phyloP scores from a whole-genome alignment of 768 basidiomycete genomes.

The Boletus vermiculosoides region DNA sequence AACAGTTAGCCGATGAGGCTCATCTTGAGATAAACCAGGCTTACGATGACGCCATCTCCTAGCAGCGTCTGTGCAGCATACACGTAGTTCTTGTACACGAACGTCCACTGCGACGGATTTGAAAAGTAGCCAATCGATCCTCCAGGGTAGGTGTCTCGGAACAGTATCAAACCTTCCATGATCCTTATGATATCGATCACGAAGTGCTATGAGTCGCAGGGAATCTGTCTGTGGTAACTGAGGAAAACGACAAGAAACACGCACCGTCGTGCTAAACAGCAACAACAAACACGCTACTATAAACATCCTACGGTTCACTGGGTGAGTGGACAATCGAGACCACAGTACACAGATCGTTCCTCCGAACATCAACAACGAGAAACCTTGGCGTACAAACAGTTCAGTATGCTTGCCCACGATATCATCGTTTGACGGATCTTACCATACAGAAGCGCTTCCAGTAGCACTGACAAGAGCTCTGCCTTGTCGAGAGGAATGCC shows the following conservation, averaged over 20 bases:
- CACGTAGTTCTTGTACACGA: slow-evolving; percentile 26
- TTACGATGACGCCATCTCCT: slow-evolving; percentile 32
- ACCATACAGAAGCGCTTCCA: slow-evolving; percentile 25
- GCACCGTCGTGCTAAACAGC: slow-evolving; percentile 31
- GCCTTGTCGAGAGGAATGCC: slow-evolving; percentile 20
- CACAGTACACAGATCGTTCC: slow-evolving; percentile 29
- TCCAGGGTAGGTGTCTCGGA: slow-evolving; percentile 16
- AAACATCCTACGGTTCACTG: slow-evolving; percentile 24
- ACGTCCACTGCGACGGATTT: slow-evolving; percentile 27
- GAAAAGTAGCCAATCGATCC: slow-evolving; percentile 27
- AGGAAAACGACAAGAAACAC: background rate
- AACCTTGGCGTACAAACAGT: slow-evolving; percentile 19
- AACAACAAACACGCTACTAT: slow-evolving; percentile 27
- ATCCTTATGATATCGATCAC: slow-evolving; percentile 25
- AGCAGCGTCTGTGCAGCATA: slow-evolving; percentile 29
- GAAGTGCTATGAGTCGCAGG: slow-evolving; percentile 23
- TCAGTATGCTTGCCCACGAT: background rate
- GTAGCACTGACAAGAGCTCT: slow-evolving; percentile 17
- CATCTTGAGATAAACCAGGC: background rate
- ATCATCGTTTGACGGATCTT: background rate
- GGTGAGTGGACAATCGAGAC: background rate
- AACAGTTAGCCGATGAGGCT: background rate
- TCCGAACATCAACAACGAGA: slow-evolving; percentile 37
- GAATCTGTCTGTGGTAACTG: background rate
- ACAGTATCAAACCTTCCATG: slow-evolving; percentile 27